Base-by-base conservation (phyloP, 441 rosid species). In the Adansonia madagascariensis region DNA sequence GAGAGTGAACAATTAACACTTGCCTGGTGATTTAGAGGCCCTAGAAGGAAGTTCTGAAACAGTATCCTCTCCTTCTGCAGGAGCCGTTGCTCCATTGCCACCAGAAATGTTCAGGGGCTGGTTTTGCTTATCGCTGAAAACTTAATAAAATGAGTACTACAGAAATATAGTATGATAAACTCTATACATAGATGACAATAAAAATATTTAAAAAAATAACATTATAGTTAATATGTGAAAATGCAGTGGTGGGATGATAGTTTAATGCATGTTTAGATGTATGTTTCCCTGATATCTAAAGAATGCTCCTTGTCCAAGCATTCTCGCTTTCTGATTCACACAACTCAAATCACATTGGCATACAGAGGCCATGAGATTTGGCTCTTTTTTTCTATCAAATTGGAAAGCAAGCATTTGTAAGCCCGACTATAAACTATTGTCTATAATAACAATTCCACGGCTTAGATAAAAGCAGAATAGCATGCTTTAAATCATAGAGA, bases 1-100 rank as follows among this genome's bases (percentile, higher is more conserved):
- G 63, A 35, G 10, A 81, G 64, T 6, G 27, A 75, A 77, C 8
- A 73, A 22, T 47, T 14, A 73, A 79, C 60, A 68, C 83, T 84
- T 84, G 85, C 97, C 88, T 82, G 89, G 76, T 84, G 91, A 77
- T 87, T 86, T 94, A 49, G 87, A 76, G 82, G 80, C 82, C 86
- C 83, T 92, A 39, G 84, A 68, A 64, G 86, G 81, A 77, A 87
- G 74, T 73, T 94, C 97, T 39, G 86, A 74, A 73, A 82, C 75
- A 24, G 63, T 80, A 71, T 87, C 98, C 56, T 91, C 92, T 63
- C 86, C 82, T 24, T n/a, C n/a, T n/a, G 75, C 57, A 73, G 88
- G 57, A 67, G 73, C 18, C 14, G 78, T 73, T 66, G 47, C 27
- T 60, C 87, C 90, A 75, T 81, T 82, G 75, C 83, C 75, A 14